Evolutionary conservation across 1,284 basidiomycete genomes (phyloP).

Genomic region (Rugosomyces carneus): DNA sequence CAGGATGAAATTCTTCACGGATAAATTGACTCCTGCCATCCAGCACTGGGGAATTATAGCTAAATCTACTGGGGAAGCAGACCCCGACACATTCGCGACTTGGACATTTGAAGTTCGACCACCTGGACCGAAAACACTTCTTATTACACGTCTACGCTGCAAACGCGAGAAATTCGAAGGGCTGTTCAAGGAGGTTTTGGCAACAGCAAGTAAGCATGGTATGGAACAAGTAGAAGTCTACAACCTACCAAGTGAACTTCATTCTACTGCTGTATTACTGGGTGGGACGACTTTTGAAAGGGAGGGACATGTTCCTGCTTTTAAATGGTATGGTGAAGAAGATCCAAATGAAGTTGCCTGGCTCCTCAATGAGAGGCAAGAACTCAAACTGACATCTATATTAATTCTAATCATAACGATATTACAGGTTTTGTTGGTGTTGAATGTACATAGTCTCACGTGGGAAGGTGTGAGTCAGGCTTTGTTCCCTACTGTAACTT

Average conservation of each 20-base stretch:
- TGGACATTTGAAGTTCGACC: conserved; percentile 46
- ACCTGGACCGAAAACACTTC: conserved; percentile 30
- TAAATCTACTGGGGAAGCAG: neutral
- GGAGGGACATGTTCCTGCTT: conserved; percentile 43
- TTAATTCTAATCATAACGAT: neutral
- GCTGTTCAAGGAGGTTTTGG: conserved; percentile 34
- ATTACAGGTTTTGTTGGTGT: conserved; percentile 16
- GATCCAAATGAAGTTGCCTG: conserved; percentile 36
- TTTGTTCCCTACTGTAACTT: neutral
- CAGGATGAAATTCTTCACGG: conserved; percentile 15
- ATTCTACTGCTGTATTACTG: conserved; percentile 24
- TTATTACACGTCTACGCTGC: conserved; percentile 45
- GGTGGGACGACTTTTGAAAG: conserved; percentile 37
- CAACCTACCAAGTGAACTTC: conserved; percentile 39
- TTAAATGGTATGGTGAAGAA: conserved; percentile 53
- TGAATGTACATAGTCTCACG: neutral
- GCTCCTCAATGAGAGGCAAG: conserved; percentile 51
- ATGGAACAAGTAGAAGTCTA: conserved; percentile 48
- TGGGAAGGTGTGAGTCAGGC: neutral
- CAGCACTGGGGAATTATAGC: conserved; percentile 35
- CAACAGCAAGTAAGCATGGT: conserved; percentile 32
- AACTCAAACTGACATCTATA: neutral
- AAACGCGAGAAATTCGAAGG: conserved; percentile 29
- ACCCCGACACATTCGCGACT: conserved; percentile 34
- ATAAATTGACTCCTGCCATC: conserved; percentile 11